These are phyloP conservation scores for Phytophthora meadii DNA, from an alignment of 352 stramenopile species.

Conservation along the genomic window DNA sequence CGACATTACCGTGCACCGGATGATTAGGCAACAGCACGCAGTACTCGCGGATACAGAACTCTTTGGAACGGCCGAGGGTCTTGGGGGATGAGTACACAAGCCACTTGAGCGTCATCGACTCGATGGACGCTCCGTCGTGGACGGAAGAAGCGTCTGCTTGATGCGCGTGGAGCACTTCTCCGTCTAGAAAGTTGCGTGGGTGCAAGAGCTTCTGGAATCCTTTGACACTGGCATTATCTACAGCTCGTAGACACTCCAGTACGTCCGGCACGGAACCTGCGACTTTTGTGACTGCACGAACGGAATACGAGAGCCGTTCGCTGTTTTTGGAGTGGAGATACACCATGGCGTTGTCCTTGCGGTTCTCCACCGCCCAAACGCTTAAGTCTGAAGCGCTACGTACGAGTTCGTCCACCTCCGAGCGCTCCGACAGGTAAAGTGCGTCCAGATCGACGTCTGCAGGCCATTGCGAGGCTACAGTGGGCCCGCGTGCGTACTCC, in stretches of 20 bases:
- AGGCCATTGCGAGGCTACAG: conserved; percentile 63
- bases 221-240: conserved; percentile 63
- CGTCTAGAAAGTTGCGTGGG: conserved; percentile 76
- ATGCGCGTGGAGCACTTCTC: conserved; percentile 80
- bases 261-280: conserved; percentile 71
- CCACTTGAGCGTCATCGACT: conserved; percentile 89
- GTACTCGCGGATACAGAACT: conserved; percentile 87
- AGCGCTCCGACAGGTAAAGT: conserved; percentile 77
- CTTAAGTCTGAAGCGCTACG: conserved; percentile 71
- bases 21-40: conserved; percentile 68
- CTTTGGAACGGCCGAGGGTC: conserved; percentile 79
- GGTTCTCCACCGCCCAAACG: conserved; percentile 77
- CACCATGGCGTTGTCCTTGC: conserved; percentile 69
- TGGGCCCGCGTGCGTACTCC: conserved; percentile 33
- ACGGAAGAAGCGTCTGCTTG: conserved; percentile 18
- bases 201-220: conserved; percentile 82
- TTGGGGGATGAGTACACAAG: conserved; percentile 79
- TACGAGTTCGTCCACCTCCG: conserved; percentile 74
- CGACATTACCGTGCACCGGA: conserved; percentile 63
- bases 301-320: conserved; percentile 75
- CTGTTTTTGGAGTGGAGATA: conserved; percentile 89
- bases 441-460: conserved; percentile 78
- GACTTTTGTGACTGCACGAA: conserved; percentile 75
- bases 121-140: conserved; percentile 31
- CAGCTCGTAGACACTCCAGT: conserved; percentile 79